phyloP scores from a whole-genome alignment of 768 basidiomycete genomes.

The Tylopilus sp. region DNA sequence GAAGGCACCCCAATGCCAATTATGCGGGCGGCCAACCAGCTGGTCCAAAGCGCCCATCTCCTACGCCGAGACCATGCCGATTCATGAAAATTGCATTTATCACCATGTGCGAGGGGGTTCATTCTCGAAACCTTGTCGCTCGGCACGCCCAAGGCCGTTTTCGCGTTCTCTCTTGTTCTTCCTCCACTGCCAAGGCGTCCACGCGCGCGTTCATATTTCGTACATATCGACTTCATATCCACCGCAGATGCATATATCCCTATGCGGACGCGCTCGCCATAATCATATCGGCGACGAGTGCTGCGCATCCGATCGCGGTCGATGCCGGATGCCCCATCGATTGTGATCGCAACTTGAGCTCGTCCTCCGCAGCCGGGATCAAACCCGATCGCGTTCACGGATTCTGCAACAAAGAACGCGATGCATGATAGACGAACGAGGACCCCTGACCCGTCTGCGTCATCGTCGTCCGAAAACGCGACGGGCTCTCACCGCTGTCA shows the following conservation, averaged over 20 bases:
- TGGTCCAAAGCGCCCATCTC: slow-evolving; percentile 19
- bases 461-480: too few relatives aligned
- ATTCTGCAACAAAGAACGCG: not conserved
- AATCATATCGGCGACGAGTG: not conserved
- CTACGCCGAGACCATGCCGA: slow-evolving; percentile 11
- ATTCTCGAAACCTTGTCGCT: slow-evolving; percentile 2
- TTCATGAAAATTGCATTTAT: slow-evolving; percentile 11
- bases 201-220: slow-evolving; percentile 14
- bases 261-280: slow-evolving; percentile 9
- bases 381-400: not conserved
- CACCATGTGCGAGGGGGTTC: not conserved
- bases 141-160: not conserved
- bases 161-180: not conserved
- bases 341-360: not conserved
- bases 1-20: slow-evolving; percentile 2
- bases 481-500: not conserved
- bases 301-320: slow-evolving; percentile 15
- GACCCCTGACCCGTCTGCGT: too few relatives aligned
- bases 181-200: not conserved
- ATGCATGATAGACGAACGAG: too few relatives aligned
- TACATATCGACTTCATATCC: too few relatives aligned
- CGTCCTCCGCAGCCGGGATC: not conserved
- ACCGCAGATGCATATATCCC: slow-evolving; percentile 5
- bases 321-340: slow-evolving; percentile 10
- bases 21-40: slow-evolving; percentile 4